These are phyloP conservation scores for Fusarium sp. DNA, from an alignment of 2,329 filamentous ascomycete genomes.

Conservation along the genomic window DNA sequence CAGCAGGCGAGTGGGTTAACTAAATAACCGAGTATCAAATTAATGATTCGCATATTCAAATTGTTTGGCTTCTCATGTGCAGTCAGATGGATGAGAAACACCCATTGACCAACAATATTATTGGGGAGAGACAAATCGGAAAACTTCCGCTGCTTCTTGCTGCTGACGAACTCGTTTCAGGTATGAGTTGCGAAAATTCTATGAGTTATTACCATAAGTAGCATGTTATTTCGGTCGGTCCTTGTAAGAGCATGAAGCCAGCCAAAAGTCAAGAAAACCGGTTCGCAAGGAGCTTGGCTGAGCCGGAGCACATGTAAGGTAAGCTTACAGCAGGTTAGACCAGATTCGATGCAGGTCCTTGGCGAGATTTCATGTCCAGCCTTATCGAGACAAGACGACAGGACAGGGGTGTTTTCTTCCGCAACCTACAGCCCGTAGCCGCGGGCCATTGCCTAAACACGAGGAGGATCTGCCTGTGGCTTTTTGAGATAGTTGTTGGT, in stretches of 20 bases:
- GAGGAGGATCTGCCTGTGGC: conserved; percentile 43
- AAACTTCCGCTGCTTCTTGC: conserved; percentile 24
- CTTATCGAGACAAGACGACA: conserved; percentile 29
- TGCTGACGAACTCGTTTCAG: conserved; percentile 43
- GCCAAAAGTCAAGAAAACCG: conserved; percentile 27
- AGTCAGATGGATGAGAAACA: conserved; percentile 27
- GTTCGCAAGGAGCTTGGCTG: conserved; percentile 26
- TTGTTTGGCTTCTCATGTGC: conserved; percentile 14
- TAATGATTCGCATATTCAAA: conserved; percentile 37
- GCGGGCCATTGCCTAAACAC: conserved; percentile 41
- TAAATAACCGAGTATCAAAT: conserved; percentile 29
- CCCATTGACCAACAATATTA: conserved; percentile 32
- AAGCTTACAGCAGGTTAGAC: conserved; percentile 22
- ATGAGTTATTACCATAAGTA: background rate
- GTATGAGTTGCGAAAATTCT: conserved; percentile 32
- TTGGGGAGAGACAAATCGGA: conserved; percentile 10
- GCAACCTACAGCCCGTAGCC: conserved; percentile 14
- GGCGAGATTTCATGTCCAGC: conserved; percentile 32
- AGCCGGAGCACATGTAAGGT: background rate
- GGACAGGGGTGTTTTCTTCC: conserved; percentile 19
- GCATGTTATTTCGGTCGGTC: conserved; percentile 17
- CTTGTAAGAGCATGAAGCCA: conserved; percentile 18
- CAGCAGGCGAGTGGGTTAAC: conserved; percentile 12
- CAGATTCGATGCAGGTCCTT: conserved; percentile 30
- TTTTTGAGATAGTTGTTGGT: conserved; percentile 8